Base-by-base conservation (phyloP, 2,329 filamentous ascomycete genomes). In the Aspergillus pseudoglaucus region DNA sequence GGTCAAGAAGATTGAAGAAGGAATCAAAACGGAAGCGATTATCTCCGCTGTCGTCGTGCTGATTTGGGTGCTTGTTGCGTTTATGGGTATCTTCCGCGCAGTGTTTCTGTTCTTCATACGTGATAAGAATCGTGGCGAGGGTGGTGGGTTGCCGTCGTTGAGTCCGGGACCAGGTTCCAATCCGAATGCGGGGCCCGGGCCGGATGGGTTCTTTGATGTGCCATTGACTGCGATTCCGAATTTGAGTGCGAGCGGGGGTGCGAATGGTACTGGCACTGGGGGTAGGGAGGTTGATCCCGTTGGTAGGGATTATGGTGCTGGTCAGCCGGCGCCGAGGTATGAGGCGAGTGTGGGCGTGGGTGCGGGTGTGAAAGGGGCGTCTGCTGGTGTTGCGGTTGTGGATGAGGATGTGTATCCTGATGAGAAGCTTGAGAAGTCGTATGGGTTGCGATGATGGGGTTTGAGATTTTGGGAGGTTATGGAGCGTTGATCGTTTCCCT, bases 11-110 rank as follows among this genome's bases (percentile, higher is more conserved):
- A 74, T 97, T 18, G 73, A 80, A 59, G 78, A 79, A 47, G 81
- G 77, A 54, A 82, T 98, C 53, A 75, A 82, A 43, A 81, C 83
- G 51, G 88, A 96, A 68, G 84, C 87, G 1, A 79, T 95, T 54
- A 90, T 97, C 56, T 87, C 90, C 2, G 76, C 79, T 0, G 81
- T 77, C 44, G 72, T 98, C 4, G 69, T 96, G 10, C 72, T 88
- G 3, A 70, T 95, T 23, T 98, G 90, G 77, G 60, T 94, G 46
- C 67, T 93, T 52, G 78, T 95, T 49, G 80, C 88, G 4, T 75
- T 96, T 32, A 76, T 87, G 42, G 93, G 88, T 43, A 68, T 91
- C 47, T 68, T 81, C 42, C 81, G 88, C 50, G 84, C 84, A 23
- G 67, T 83, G 48, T 75, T 76, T 30, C 76, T 83, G 47, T 81